These are phyloP conservation scores for Aeminium ludgeri DNA, from an alignment of 495 filamentous ascomycete species.

Conservation along the genomic window DNA sequence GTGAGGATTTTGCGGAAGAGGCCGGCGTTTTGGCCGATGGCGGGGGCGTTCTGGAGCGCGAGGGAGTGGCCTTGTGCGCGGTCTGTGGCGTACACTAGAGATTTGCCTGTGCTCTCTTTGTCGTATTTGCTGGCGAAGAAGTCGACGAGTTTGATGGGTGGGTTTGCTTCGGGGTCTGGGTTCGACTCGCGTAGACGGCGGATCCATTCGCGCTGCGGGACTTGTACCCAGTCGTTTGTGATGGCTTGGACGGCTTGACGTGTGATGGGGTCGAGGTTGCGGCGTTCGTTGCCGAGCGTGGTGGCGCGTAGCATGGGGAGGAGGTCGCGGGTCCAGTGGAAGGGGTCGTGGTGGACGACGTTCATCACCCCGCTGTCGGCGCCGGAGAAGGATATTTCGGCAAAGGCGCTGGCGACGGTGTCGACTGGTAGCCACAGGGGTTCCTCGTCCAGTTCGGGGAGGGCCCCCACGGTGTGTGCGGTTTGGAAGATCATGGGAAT, in stretches of 20 bases:
- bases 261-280: too few species aligned
- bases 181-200: conserved; percentile 27
- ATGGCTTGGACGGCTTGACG: too few species aligned
- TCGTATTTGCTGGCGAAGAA: conserved; percentile 28
- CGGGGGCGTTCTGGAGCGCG: too few species aligned
- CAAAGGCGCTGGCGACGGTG: conserved; percentile 29
- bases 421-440: conserved; percentile 41
- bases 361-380: neutral
- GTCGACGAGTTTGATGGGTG: conserved; percentile 41
- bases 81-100: too few species aligned
- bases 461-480: conserved; percentile 30
- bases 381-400: conserved; percentile 28
- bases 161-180: conserved; percentile 35
- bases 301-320: conserved; percentile 27
- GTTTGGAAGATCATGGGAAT: conserved; percentile 40
- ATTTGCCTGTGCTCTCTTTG: too few species aligned
- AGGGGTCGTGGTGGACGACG: conserved; percentile 32
- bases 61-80: too few species aligned
- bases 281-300: too few species aligned
- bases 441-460: conserved; percentile 32
- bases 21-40: too few species aligned
- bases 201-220: conserved; percentile 27
- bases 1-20: too few species aligned
- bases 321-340: conserved; percentile 35
- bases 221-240: conserved; percentile 22